Base-by-base conservation (phyloP, 2,329 filamentous ascomycete genomes). In the Ophiostoma populinum region DNA sequence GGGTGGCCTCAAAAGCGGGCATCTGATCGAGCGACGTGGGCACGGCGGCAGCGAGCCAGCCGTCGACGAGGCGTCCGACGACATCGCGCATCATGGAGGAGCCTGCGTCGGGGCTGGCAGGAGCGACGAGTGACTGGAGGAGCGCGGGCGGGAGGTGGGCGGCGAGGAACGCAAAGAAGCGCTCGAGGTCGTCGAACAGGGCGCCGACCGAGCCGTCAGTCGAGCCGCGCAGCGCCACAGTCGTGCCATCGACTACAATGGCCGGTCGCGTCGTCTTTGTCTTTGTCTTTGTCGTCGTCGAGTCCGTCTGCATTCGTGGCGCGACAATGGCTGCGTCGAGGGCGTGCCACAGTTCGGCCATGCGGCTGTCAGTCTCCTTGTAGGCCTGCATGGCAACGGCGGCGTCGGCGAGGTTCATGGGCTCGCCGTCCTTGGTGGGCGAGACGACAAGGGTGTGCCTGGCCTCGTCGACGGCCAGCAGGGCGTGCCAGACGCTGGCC, bases 31-130 rank as follows among this genome's bases (percentile, higher is more conserved):
- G 60, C 0, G 80, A 76, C 2, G 76, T 62, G 1, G 90, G 87
- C 1, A 98, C 75, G 1, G 74, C 70, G 11, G 72, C 65, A 21
- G 80, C 70, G 7, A 98, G 65, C 77, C 83, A 92, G 5, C 67
- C 62, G 5, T 67, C 67, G 26, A 83, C 75, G 9, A 94, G 62
- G 16, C 70, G 69, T 6, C 70, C 64, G 7, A 76, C 65, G 8
- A 93, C 55, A 25, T 68, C 63, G 0, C 75, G 74, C 52, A 93
- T 69, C 51, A 94, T 69, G 7, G 70, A n/a, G n/a, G n/a, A n/a
- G n/a, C n/a, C n/a, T n/a, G n/a, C n/a, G n/a, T n/a, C n/a, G n/a
- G n/a, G n/a, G n/a, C n/a, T 66, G 10, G 66, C 60, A 0, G 80
- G 79, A 9, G 18, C 19, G 1, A 18, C 15, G 2, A 94, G 57